Percentiles rank a stretch among this genome's conserved stretches.
phyloP scores from a whole-genome alignment of 441 rosid species.

The Rhodomyrtus psidioides region DNA sequence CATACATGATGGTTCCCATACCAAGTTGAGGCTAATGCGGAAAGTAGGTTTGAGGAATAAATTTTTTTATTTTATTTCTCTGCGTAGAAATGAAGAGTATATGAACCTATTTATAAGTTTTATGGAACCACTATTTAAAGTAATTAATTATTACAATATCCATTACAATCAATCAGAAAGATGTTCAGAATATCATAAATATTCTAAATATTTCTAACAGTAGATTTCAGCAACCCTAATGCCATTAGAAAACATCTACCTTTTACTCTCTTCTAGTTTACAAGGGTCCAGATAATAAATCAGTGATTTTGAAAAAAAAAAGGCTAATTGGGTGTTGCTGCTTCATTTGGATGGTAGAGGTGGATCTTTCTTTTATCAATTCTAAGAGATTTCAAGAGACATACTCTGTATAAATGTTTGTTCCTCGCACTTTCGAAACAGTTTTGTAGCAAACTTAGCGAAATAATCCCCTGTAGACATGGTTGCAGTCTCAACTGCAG shows the following conservation, averaged over 20 bases:
- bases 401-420: too few relatives aligned
- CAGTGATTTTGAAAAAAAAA: neutral
- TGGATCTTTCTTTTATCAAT: constrained; percentile 21
- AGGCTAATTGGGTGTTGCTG: neutral
- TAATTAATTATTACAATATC: neutral
- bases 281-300: neutral
- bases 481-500: too few relatives aligned
- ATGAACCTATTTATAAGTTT: neutral
- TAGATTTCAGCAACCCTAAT: neutral
- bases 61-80: neutral
- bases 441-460: too few relatives aligned
- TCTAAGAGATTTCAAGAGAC: neutral
- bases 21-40: too few relatives aligned
- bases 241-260: neutral
- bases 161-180: neutral
- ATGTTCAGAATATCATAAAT: neutral
- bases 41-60: neutral
- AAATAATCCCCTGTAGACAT: too few relatives aligned
- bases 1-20: too few relatives aligned
- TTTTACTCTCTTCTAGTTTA: neutral
- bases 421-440: too few relatives aligned
- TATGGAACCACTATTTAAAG: neutral
- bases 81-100: neutral
- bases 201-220: neutral
- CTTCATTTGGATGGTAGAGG: neutral